These are phyloP conservation scores for Tolypocladium guangdongense DNA, from an alignment of 2,329 filamentous ascomycete genomes.

Conservation along the genomic window DNA sequence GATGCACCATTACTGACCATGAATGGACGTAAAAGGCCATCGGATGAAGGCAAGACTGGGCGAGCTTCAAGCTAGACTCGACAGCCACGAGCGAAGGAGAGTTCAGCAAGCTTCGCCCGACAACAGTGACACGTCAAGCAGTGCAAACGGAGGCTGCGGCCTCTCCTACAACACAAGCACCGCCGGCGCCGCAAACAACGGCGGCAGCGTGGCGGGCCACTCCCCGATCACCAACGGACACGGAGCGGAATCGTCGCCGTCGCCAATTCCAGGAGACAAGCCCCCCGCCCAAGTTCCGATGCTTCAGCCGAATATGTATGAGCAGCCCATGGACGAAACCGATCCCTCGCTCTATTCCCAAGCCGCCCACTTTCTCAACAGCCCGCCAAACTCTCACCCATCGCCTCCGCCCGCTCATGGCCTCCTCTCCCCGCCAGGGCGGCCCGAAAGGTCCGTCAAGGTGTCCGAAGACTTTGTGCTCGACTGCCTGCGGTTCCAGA, in stretches of 20 bases:
- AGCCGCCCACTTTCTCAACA: slow-evolving; percentile 6
- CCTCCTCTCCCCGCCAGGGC: slow-evolving; percentile 9
- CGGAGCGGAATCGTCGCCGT: slow-evolving; percentile 1
- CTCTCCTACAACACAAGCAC: neutral
- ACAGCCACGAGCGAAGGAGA: slow-evolving; percentile 13
- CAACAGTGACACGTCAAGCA: neutral
- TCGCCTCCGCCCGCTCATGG: slow-evolving; percentile 6
- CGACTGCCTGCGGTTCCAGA: slow-evolving; percentile 15
- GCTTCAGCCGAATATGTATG: slow-evolving; percentile 7
- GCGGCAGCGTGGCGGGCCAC: neutral
- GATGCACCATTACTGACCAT: neutral
- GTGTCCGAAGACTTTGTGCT: slow-evolving; percentile 11
- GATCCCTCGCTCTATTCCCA: slow-evolving; percentile 7
- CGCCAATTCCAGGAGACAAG: slow-evolving; percentile 6
- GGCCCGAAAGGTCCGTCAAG: slow-evolving; percentile 4
- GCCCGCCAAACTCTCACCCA: slow-evolving; percentile 8
- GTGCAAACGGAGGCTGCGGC: neutral
- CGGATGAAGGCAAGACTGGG: slow-evolving; percentile 20
- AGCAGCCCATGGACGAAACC: slow-evolving; percentile 3
- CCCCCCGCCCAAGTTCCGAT: slow-evolving; percentile 1
- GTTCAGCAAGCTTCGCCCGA: slow-evolving; percentile 2
- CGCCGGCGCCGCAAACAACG: neutral
- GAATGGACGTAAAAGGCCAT: slow-evolving; percentile 11
- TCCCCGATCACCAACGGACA: neutral
- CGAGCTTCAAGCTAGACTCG: slow-evolving; percentile 18